Evolutionary conservation across 2,329 filamentous ascomycete genomes (phyloP).

Genomic region (Pleoardoris graminearum): DNA sequence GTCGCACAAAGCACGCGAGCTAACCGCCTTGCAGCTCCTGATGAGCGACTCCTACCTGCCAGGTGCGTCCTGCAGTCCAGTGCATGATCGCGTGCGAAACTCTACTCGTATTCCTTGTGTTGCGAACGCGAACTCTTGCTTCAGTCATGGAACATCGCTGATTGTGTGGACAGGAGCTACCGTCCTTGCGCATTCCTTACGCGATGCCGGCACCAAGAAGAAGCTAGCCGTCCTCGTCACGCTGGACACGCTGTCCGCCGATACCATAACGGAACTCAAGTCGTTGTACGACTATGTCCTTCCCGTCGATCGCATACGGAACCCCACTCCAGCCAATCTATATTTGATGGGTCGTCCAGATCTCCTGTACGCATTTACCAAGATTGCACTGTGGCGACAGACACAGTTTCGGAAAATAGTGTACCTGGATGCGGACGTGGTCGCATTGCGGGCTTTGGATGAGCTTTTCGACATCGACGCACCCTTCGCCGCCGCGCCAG

Average conservation of each 20-base stretch:
- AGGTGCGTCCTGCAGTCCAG: constrained; percentile 57
- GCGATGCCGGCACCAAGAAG: constrained; percentile 84
- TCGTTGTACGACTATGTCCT: constrained; percentile 86
- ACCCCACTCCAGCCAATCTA: constrained; percentile 77
- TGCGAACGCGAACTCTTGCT: neutral
- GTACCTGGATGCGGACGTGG: constrained; percentile 91
- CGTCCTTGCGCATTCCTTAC: constrained; percentile 90
- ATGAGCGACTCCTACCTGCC: constrained; percentile 91
- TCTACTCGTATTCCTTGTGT: neutral
- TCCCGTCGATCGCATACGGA: constrained; percentile 78
- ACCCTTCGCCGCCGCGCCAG: constrained; percentile 74
- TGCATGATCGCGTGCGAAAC: neutral
- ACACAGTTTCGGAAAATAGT: constrained; percentile 89
- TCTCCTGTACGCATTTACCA: constrained; percentile 90
- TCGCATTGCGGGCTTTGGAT: constrained; percentile 87
- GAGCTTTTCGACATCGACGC: constrained; percentile 77
- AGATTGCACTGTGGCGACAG: constrained; percentile 92
- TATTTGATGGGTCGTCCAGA: constrained; percentile 90
- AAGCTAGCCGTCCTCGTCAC: constrained; percentile 86
- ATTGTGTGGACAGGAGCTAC: constrained; percentile 68
- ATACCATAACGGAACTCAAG: constrained; percentile 79
- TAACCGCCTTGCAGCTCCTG: constrained; percentile 68
- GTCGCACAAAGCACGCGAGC: constrained; percentile 27
- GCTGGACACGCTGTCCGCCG: constrained; percentile 73
- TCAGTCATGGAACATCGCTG: constrained; percentile 8